Evolutionary conservation across 2,329 filamentous ascomycete species (phyloP).

Genomic region (Ilyonectria sp.): DNA sequence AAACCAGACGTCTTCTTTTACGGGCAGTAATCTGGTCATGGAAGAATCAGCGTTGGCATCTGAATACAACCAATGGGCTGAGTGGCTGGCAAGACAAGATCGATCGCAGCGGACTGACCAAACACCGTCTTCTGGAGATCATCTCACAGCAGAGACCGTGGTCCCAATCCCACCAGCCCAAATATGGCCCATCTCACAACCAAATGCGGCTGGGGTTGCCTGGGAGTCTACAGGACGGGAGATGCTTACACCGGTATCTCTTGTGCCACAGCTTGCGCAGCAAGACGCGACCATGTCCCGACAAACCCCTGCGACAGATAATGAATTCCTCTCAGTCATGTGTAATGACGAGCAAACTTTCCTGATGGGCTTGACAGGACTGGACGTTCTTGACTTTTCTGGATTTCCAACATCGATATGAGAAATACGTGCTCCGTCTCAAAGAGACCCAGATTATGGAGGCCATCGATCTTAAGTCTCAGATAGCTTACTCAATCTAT

Average conservation of each 20-base stretch:
- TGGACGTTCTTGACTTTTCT: slow-evolving; percentile 45
- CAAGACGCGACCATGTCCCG: slow-evolving; percentile 11
- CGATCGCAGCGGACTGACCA: slow-evolving; percentile 2
- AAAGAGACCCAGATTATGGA: not conserved
- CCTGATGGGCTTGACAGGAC: slow-evolving; percentile 43
- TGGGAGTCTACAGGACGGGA: slow-evolving; percentile 17
- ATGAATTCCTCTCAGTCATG: slow-evolving; percentile 24
- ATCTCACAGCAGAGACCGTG: not conserved
- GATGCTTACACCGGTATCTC: slow-evolving; percentile 1
- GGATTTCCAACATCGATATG: slow-evolving; percentile 26
- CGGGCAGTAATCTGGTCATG: not conserved
- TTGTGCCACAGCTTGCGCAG: slow-evolving; percentile 14
- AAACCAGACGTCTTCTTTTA: not conserved
- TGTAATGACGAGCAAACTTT: slow-evolving; percentile 45
- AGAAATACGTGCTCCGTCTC: not conserved
- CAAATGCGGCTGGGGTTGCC: not conserved
- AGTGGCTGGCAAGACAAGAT: slow-evolving; percentile 40
- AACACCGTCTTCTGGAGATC: not conserved
- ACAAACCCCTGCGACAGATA: slow-evolving; percentile 11
- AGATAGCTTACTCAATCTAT: not conserved
- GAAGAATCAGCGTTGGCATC: not conserved
- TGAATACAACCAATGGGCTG: slow-evolving; percentile 41
- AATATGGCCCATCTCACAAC: not conserved
- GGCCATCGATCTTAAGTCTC: not conserved
- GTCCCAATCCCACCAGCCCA: not conserved